These are phyloP conservation scores for Aeschynomene evenia DNA, from an alignment of 306 rosid species.

Conservation along the genomic window DNA sequence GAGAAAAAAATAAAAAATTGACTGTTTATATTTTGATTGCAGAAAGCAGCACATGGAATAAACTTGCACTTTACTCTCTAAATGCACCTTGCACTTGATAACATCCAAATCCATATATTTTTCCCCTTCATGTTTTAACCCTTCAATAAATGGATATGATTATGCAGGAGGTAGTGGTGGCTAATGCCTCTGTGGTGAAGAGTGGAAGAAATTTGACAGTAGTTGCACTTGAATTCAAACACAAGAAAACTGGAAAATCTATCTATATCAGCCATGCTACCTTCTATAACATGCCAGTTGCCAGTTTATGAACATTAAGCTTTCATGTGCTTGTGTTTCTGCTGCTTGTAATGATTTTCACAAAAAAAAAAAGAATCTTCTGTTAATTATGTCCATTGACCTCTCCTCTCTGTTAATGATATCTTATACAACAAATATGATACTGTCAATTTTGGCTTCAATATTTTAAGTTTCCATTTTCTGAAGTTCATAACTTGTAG, in stretches of 20 bases:
- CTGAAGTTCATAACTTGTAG: neutral
- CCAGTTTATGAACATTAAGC: slow-evolving; percentile 34
- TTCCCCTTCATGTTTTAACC: neutral
- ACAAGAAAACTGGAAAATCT: slow-evolving; percentile 52
- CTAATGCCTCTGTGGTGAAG: slow-evolving; percentile 60
- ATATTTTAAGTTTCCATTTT: neutral
- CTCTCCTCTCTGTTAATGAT: neutral
- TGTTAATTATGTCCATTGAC: neutral
- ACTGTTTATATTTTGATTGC: neutral
- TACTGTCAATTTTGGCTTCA: neutral
- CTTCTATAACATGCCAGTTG: slow-evolving; percentile 42
- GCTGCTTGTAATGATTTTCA: neutral
- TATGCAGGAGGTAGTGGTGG: slow-evolving; percentile 65
- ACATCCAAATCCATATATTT: neutral
- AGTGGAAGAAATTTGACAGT: slow-evolving; percentile 75
- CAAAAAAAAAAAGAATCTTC: no score
- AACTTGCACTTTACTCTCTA: neutral
- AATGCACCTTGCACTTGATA: neutral
- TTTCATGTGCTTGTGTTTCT: neutral
- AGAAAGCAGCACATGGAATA: neutral
- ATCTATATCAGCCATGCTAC: slow-evolving; percentile 43
- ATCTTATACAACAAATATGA: neutral
- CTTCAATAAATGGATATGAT: neutral
- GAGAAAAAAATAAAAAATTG: neutral
- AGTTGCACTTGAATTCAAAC: slow-evolving; percentile 56